Base-by-base conservation (phyloP, 352 stramenopile species). In the Phytophthora macrochlamydospora region DNA sequence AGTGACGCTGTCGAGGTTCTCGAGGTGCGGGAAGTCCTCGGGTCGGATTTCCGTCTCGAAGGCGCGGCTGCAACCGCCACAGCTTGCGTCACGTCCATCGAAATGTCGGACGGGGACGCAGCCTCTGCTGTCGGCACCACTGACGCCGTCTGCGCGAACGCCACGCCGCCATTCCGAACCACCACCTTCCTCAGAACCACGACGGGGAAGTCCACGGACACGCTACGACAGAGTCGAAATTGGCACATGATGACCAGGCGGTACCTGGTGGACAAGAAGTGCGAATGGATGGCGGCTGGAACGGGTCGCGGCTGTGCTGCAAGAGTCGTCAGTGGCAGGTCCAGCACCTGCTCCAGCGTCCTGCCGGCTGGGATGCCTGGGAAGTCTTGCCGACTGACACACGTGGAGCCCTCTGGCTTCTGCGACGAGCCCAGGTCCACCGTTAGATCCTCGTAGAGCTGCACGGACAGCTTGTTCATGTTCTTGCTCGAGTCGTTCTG, bases 191-290 rank as follows among this genome's bases (percentile, higher is more conserved):
- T 62, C 14, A 78, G 43, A 30, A 78, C 60, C 56, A 59, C 62
- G 18, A 78, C 59, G 2, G 70, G 70, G 51, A 78, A 75, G 33
- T 75, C 59, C 53, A 75, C 52, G 18, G 57, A 69, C 14, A 75
- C 61, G 55, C 66, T 78, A 32, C 57, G 62, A 57, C 61, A 75
- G 44, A 78, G 61, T 31, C 66, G 65, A 52, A 77, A 76, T 18
- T 71, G 56, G 63, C 72, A 77, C 53, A 72, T 71, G 54, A 80
- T 63, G 18, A 77, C 58, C 18, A 80, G 54, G 2, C 69, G 65
- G 51, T 77, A 75, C 60, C 45, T 75, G 49, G 68, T 77, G 24
- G 53, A 62, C 33, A 80, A 53, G 49, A 75, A 75, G n/a, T 68
- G 65, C 29, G 58, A 73, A 18, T 59, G 50, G 33, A 69, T 64